Conservation (phyloP, 2,329 filamentous ascomycete species). For the Sporothrix schenckii region DNA sequence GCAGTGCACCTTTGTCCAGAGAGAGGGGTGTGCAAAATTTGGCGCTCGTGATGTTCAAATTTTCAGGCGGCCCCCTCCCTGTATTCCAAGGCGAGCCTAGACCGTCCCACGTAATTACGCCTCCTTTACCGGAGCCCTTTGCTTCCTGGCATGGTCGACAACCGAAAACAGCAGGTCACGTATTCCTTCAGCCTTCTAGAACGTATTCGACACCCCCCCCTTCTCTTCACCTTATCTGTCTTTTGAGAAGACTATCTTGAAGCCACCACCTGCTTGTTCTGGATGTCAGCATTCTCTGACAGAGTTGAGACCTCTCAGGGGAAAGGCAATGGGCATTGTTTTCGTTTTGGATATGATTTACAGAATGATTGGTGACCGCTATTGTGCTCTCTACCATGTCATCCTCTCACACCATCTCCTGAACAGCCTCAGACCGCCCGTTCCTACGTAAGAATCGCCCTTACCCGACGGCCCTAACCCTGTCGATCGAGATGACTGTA, state of each 20-base stretch:
- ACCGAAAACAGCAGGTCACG: slow-evolving; percentile 23
- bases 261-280: not conserved
- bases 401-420: not conserved
- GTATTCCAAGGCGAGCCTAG: slow-evolving; percentile 13
- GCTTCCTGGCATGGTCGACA: not conserved
- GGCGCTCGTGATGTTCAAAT: slow-evolving; percentile 27
- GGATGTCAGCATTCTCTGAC: slow-evolving; percentile 1
- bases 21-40: slow-evolving; percentile 8
- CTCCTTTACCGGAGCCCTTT: not conserved
- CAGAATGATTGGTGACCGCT: not conserved
- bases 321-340: not conserved
- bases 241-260: not conserved
- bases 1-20: slow-evolving; percentile 15
- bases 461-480: slow-evolving; percentile 3
- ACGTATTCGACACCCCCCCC: slow-evolving; percentile 5
- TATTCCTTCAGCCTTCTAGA: slow-evolving; percentile 22
- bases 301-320: slow-evolving; percentile 18
- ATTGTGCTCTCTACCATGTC: not conserved
- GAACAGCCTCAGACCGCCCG: not conserved
- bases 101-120: not conserved
- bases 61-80: slow-evolving; percentile 25
- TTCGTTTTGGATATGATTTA: not conserved
- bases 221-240: not conserved
- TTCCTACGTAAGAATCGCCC: not conserved
- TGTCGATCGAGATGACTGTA: slow-evolving; percentile 19